Base-by-base conservation (phyloP, 2,329 filamentous ascomycete genomes). In the Nannizziopsis barbatae region DNA sequence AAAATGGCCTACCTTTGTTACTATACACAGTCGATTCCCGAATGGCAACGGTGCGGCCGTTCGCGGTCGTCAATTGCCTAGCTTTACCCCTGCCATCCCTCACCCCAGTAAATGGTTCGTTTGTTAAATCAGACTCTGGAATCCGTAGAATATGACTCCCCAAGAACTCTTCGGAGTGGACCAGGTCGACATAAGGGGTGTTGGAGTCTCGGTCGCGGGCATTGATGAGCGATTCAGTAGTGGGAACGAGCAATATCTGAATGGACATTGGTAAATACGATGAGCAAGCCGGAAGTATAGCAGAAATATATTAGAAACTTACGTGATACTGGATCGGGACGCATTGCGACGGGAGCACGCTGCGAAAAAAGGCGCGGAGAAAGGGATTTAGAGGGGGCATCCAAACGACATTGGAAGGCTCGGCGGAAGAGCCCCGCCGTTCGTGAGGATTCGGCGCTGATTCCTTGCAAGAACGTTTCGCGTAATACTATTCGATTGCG, bases 311-410 rank as follows among this genome's bases (percentile, higher is more conserved):
- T 30, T 15, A 30, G 27, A 33, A 20, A 56, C 60, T 58, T 72
- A 81, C 79, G 74, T 96, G 86, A 67, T 94, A 86, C 68, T 92
- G 84, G 56, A 88, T 78, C 48, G 92, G 89, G 55, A 83, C 80
- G 75, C 92, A 96, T 81, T 96, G 90, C 61, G 84, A 75, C 59
- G 85, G 84, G 65, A 95, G 78, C 67, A 86, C 81, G 79, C 88
- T 96, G 75, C 87, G 88, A 78, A 95, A 95, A 81, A 98, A 96
- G 76, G 90, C 88, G 75, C 86, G 83, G 69, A 98, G 78, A 72
- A 95, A 96, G 68, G 92, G 92, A 73, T 98, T 98, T 81, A 96
- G 78, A 74, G 92, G 87, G 83, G 89, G 89, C 89, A 95, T 95
- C 81, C 83, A 84, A 67, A 67, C 66, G 63, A 58, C 66, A 60